Evolutionary conservation across 2,329 filamentous ascomycete species (phyloP), one percentile per base, ranked within the genome.

Genomic region (Penicillium sp.): DNA sequence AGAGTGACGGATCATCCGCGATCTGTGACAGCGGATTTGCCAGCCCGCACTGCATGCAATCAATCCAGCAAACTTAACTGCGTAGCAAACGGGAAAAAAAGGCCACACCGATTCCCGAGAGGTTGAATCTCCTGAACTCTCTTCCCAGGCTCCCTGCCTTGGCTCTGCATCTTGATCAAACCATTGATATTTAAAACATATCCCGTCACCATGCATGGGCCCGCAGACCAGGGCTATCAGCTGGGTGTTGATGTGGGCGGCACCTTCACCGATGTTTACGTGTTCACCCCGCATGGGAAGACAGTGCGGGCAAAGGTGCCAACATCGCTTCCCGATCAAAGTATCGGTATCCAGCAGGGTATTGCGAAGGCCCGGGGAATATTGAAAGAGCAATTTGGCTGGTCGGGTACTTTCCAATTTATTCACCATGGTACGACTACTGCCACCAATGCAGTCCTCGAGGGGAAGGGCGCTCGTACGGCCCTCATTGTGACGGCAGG

Each of bases 371-470:
- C 72, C 2, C 72, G 75, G 21, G 63, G 68, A 24, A 64, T 72
- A 8, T 60, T 80, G 4, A 67, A 75, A 46, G 65, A 72, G 3
- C 66, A 69, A 18, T 74, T 73, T 55, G 56, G 60, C 55, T 79
- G 75, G 75, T 65, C 72, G 1, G 77, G 75, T n/a, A 72, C 71
- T 42, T 79, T 80, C 56, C 70, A 76, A 21, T 78, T 76, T 58
- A 77, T 81, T 45, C 78, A 81, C 47, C 78, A 81, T 60, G 78
- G 78, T 8, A 80, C 77, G 1, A 80, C 78, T 2, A 76, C 76
- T 10, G 78, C 74, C 2, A 81, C 78, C 1, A 81, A 80, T 58
- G 78, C 78, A 4, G 75, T 81, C 18, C 69, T 81, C 2, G 78
- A 81, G 58, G 75, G 75, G 21, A 80, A 81, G 55, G 79, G 79